Percentiles rank a stretch among this genome's conserved stretches.
phyloP scores from a whole-genome alignment of 441 rosid genomes.

The Eugenia klotzschiana region DNA sequence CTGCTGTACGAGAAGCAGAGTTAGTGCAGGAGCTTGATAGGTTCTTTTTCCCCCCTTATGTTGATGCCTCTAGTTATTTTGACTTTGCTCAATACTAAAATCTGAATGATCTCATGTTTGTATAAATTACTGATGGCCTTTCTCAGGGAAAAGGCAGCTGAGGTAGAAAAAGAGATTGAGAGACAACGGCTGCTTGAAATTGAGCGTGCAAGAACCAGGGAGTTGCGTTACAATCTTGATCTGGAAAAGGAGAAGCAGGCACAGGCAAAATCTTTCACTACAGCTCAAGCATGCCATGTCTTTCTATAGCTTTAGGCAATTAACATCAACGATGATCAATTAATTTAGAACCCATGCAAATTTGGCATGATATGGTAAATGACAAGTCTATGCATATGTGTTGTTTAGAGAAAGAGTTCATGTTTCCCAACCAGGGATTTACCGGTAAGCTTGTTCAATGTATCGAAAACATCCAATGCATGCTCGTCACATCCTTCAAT shows the following conservation, averaged over 20 bases:
- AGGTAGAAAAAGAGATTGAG: conserved; percentile 71
- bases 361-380: not conserved
- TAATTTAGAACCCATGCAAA: not conserved
- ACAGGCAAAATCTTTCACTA: conserved; percentile 28
- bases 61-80: not conserved
- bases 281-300: not conserved
- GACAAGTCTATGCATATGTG: not conserved
- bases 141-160: conserved; percentile 51
- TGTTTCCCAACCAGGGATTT: not conserved
- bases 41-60: not conserved
- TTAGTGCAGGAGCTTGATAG: conserved; percentile 68
- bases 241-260: conserved; percentile 77
- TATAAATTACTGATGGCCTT: not conserved
- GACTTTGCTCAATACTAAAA: not conserved
- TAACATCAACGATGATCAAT: not conserved
- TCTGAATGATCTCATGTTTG: not conserved
- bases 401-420: not conserved
- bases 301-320: not conserved
- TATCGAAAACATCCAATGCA: not conserved
- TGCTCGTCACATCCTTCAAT: not conserved
- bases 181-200: conserved; percentile 58
- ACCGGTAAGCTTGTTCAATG: not conserved
- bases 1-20: conserved; percentile 53
- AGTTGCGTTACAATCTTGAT: conserved; percentile 61
- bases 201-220: conserved; percentile 71